Percentiles rank a stretch among this genome's conserved stretches.
These are phyloP conservation scores for Suillus decipiens DNA, from an alignment of 768 basidiomycete species.

Conservation along the genomic window DNA sequence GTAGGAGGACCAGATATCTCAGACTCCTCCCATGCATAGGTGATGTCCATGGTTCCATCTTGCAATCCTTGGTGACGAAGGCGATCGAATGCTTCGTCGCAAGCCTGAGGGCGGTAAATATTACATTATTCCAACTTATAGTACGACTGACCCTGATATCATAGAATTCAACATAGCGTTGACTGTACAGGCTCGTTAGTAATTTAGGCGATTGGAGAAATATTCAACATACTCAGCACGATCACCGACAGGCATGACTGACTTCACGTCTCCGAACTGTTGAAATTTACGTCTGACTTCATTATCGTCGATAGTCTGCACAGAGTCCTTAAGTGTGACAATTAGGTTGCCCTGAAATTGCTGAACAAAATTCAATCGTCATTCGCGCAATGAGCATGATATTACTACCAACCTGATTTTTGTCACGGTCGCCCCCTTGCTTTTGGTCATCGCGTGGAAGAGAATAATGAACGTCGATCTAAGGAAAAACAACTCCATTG, in stretches of 20 bases:
- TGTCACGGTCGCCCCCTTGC: constrained; percentile 65
- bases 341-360: constrained; percentile 84
- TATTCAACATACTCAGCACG: constrained; percentile 53
- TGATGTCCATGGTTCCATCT: constrained; percentile 88
- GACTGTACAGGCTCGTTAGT: constrained; percentile 46
- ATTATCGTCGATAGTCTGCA: constrained; percentile 76
- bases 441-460: constrained; percentile 85
- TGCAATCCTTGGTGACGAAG: constrained; percentile 77
- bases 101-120: constrained; percentile 49
- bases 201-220: not conserved
- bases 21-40: constrained; percentile 80
- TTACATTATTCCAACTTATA: not conserved
- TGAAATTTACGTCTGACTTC: constrained; percentile 87
- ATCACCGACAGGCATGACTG: constrained; percentile 64
- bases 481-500: constrained; percentile 16
- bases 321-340: constrained; percentile 73
- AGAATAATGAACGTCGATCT: constrained; percentile 99
- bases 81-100: constrained; percentile 76
- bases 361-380: constrained; percentile 35
- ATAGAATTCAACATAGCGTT: constrained; percentile 91
- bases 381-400: not conserved
- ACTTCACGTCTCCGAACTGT: constrained; percentile 89
- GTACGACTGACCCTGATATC: constrained; percentile 70
- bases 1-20: constrained; percentile 52
- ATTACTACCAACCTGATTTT: constrained; percentile 68